Evolutionary conservation across 2,329 filamentous ascomycete species (phyloP).

Genomic region (Colletotrichum sojae): DNA sequence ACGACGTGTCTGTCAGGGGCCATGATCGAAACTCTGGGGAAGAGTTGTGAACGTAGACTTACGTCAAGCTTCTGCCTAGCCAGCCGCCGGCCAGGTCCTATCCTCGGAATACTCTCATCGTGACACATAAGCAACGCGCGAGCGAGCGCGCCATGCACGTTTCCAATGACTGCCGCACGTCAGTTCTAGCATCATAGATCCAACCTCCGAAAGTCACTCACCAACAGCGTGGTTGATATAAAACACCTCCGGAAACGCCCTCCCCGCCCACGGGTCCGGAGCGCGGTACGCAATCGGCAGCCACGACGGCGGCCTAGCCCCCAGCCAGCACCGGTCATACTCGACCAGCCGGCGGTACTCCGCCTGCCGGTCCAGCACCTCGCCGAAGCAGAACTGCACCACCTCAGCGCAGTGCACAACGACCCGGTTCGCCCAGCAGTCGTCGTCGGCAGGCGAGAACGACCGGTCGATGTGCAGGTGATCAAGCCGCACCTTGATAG

Average conservation of each 20-base stretch:
- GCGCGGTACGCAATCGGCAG: conserved; percentile 67
- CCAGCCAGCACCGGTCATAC: conserved; percentile 62
- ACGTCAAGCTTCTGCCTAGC: conserved; percentile 55
- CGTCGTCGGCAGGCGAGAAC: conserved; percentile 59
- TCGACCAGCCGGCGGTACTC: conserved; percentile 61
- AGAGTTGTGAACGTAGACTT: conserved; percentile 39
- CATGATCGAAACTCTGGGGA: no score
- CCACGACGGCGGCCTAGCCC: conserved; percentile 62
- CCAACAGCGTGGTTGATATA: conserved; percentile 69
- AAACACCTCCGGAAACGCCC: conserved; percentile 71
- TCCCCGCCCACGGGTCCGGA: conserved; percentile 46
- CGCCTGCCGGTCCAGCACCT: conserved; percentile 47
- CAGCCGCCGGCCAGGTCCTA: conserved; percentile 57
- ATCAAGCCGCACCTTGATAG: conserved; percentile 63
- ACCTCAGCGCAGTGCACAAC: conserved; percentile 75
- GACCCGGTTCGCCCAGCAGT: conserved; percentile 74
- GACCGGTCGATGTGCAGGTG: conserved; percentile 66
- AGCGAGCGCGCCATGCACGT: conserved; percentile 72
- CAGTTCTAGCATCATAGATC: not conserved
- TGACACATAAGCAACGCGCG: conserved; percentile 70
- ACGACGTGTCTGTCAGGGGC: conserved; percentile 20
- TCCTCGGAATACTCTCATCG: conserved; percentile 65
- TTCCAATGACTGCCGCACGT: conserved; percentile 63
- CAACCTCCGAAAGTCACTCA: conserved; percentile 42
- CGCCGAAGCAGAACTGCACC: conserved; percentile 73